Evolutionary conservation across 192 early-diverging fungal genomes (phyloP).

Genomic region (Coemansia sp.): DNA sequence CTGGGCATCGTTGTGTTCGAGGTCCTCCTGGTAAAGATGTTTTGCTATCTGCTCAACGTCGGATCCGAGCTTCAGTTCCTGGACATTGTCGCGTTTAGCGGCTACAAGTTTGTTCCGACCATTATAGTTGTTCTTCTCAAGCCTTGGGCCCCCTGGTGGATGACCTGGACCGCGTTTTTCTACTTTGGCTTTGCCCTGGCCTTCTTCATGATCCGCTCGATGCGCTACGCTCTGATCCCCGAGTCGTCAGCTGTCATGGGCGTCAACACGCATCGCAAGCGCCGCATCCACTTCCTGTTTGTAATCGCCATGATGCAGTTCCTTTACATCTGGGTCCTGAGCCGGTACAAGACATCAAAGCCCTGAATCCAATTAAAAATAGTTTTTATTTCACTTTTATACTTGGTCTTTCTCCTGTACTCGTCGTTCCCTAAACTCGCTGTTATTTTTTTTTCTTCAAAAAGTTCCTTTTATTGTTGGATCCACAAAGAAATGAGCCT

Average conservation of each 20-base stretch:
- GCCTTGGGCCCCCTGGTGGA: constrained; percentile 55
- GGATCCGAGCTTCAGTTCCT: constrained; percentile 75
- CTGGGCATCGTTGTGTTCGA: constrained; percentile 76
- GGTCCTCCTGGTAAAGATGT: constrained; percentile 78
- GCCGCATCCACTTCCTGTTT: constrained; percentile 85
- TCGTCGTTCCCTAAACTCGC: too few relatives aligned
- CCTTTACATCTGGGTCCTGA: constrained; percentile 76
- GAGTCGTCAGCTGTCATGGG: constrained; percentile 62
- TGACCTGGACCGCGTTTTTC: constrained; percentile 66
- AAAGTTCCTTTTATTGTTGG: background rate
- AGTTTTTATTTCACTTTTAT: too few relatives aligned
- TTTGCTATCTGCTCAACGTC: constrained; percentile 85
- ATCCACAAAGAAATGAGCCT: too few relatives aligned
- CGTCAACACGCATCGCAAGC: constrained; percentile 67
- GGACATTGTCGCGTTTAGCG: constrained; percentile 84
- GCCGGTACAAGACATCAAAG: constrained; percentile 51
- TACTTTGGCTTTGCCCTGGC: constrained; percentile 76
- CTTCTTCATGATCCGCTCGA: constrained; percentile 82
- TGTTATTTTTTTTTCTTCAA: background rate
- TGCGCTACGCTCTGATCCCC: constrained; percentile 71
- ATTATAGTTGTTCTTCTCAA: constrained; percentile 55
- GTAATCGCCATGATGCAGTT: constrained; percentile 79
- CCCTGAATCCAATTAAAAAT: too few relatives aligned
- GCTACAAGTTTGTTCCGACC: constrained; percentile 92
- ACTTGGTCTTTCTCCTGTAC: too few relatives aligned